Evolutionary conservation across 2,329 filamentous ascomycete species (phyloP).

Genomic region (Metarhizium album): DNA sequence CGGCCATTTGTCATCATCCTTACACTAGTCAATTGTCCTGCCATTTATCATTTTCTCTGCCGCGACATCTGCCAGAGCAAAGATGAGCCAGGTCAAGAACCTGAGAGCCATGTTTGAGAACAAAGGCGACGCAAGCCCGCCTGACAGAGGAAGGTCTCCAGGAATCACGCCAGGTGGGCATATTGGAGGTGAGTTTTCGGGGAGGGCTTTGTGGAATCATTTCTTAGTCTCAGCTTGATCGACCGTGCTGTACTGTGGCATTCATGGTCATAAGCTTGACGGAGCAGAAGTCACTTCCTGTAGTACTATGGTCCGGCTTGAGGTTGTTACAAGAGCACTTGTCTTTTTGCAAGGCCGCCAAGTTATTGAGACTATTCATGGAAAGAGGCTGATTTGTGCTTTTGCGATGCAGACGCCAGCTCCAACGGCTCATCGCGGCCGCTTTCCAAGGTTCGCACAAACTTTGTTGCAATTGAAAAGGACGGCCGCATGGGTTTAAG

Average conservation of each 20-base stretch:
- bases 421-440: slow-evolving; percentile 47
- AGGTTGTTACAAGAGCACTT: background rate
- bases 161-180: slow-evolving; percentile 27
- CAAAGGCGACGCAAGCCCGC: slow-evolving; percentile 53
- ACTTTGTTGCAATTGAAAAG: slow-evolving; percentile 63
- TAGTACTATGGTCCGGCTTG: background rate
- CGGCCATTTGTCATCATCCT: background rate
- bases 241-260: background rate
- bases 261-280: background rate
- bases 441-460: slow-evolving; percentile 65
- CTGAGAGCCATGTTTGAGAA: slow-evolving; percentile 74
- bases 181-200: slow-evolving; percentile 11
- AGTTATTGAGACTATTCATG: slow-evolving; percentile 10
- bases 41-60: background rate
- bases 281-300: background rate
- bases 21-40: background rate
- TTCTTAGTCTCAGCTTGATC: background rate
- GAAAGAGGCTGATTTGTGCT: slow-evolving; percentile 13
- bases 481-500: slow-evolving; percentile 46
- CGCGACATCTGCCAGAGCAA: background rate
- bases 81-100: slow-evolving; percentile 60
- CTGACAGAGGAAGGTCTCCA: slow-evolving; percentile 61
- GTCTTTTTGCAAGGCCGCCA: background rate
- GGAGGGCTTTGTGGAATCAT: background rate
- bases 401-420: slow-evolving; percentile 17